These are phyloP conservation scores for Odonthalia washingtoniensis DNA, from an alignment of 31 red algal species.

Conservation along the genomic window DNA sequence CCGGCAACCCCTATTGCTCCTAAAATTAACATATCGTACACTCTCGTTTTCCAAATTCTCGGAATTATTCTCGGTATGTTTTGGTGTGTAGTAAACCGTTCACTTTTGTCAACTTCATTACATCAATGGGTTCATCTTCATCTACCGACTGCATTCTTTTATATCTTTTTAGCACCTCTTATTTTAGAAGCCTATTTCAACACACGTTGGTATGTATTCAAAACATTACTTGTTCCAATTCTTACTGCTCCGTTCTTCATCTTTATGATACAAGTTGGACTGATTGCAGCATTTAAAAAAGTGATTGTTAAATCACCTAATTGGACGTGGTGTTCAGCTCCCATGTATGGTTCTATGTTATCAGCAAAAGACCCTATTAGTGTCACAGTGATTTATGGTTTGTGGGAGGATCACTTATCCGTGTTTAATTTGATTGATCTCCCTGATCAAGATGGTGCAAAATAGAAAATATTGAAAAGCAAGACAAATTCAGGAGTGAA, in stretches of 20 bases:
- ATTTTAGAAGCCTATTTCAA: constrained; percentile 97
- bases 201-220: constrained; percentile 90
- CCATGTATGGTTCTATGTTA: constrained; percentile 98
- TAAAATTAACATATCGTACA: constrained; percentile 80
- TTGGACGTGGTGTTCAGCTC: constrained; percentile 88
- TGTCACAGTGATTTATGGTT: constrained; percentile 48
- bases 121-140: constrained; percentile 87
- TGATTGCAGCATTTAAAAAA: constrained; percentile 83
- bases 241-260: constrained; percentile 89
- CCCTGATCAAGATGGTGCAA: not conserved
- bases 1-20: constrained; percentile 57
- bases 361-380: constrained; percentile 95
- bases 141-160: constrained; percentile 90
- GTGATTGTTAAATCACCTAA: constrained; percentile 59
- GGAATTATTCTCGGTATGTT: constrained; percentile 84
- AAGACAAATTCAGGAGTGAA: not conserved
- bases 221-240: constrained; percentile 72
- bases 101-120: constrained; percentile 68
- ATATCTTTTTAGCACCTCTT: constrained; percentile 92
- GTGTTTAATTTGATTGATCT: not conserved
- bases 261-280: constrained; percentile 77
- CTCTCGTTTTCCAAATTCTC: constrained; percentile 85
- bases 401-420: not conserved
- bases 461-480: not conserved
- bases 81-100: constrained; percentile 78